A percentile compares a stretch with the other conserved stretches of the same genome.
Conservation (phyloP, 306 rosid genomes). For the Rosa multiflora region DNA sequence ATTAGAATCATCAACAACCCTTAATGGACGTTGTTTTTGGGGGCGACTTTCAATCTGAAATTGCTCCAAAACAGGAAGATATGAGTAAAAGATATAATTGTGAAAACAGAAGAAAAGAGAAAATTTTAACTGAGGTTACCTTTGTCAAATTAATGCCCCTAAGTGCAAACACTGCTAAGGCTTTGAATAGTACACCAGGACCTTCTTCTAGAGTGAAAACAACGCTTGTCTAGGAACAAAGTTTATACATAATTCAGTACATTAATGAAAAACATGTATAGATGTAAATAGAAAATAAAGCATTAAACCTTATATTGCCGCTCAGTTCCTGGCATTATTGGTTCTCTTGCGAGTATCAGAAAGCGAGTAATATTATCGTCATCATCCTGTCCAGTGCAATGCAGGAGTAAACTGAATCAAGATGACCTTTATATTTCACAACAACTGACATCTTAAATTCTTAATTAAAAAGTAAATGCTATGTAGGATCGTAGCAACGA, state of each 20-base stretch:
- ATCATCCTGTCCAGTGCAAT: conserved; percentile 55
- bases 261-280: neutral
- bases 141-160: conserved; percentile 72
- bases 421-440: conserved; percentile 12
- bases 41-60: conserved; percentile 92
- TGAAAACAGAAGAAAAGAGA: conserved; percentile 1
- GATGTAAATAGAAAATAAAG: neutral
- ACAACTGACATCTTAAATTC: neutral
- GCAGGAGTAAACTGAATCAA: conserved; percentile 28
- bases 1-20: conserved; percentile 76
- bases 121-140: conserved; percentile 37
- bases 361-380: conserved; percentile 74
- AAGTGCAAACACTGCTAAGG: conserved; percentile 76
- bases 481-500: neutral
- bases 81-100: conserved; percentile 3
- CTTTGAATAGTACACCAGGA: conserved; percentile 85
- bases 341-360: conserved; percentile 84
- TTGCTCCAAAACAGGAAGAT: conserved; percentile 24
- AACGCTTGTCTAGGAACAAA: conserved; percentile 66
- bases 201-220: conserved; percentile 88
- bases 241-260: conserved; percentile 24
- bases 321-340: conserved; percentile 67
- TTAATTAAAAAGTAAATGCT: conserved; percentile 3
- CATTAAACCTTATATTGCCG: conserved; percentile 57
- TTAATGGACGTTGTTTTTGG: conserved; percentile 57